Conservation (phyloP, 2,329 filamentous ascomycete species). For the Alternaria rosae region DNA sequence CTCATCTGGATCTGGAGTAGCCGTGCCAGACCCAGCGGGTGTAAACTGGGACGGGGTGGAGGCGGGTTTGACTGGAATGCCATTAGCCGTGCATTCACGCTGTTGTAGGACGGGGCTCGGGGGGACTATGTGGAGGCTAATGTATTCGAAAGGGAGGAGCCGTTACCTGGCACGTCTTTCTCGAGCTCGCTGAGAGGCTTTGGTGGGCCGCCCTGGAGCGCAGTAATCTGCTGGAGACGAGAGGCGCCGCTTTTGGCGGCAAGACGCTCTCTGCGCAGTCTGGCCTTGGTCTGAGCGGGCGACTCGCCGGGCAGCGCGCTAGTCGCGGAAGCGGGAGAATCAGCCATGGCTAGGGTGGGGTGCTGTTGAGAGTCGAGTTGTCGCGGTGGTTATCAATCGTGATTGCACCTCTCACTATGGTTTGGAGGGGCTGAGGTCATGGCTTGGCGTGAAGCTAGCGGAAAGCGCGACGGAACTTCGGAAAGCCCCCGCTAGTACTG, state of each 20-base stretch:
- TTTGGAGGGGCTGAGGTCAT: constrained; percentile 23
- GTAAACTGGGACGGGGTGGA: constrained; percentile 25
- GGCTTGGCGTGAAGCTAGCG: constrained; percentile 11
- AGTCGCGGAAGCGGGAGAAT: constrained; percentile 27
- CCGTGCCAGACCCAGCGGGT: constrained; percentile 34
- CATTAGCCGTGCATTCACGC: constrained; percentile 28
- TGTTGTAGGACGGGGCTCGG: neutral
- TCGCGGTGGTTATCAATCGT: neutral
- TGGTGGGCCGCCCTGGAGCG: constrained; percentile 64
- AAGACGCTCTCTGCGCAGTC: constrained; percentile 78
- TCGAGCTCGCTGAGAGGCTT: constrained; percentile 45
- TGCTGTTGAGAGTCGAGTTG: neutral
- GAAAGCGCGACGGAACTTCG: neutral
- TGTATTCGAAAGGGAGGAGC: constrained; percentile 9
- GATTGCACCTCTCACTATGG: neutral
- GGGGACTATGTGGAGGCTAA: constrained; percentile 12
- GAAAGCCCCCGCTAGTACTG: neutral
- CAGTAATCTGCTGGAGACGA: constrained; percentile 77
- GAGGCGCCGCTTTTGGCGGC: constrained; percentile 78
- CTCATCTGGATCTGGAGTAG: constrained; percentile 70
- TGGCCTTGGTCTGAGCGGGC: constrained; percentile 65
- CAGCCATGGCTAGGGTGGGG: constrained; percentile 30
- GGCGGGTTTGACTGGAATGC: constrained; percentile 31
- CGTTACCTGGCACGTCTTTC: constrained; percentile 46
- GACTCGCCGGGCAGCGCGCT: constrained; percentile 41